Evolutionary conservation across 805 yeast species (phyloP), one percentile per base, ranked within the genome.

Genomic region (Starmerella vitae): DNA sequence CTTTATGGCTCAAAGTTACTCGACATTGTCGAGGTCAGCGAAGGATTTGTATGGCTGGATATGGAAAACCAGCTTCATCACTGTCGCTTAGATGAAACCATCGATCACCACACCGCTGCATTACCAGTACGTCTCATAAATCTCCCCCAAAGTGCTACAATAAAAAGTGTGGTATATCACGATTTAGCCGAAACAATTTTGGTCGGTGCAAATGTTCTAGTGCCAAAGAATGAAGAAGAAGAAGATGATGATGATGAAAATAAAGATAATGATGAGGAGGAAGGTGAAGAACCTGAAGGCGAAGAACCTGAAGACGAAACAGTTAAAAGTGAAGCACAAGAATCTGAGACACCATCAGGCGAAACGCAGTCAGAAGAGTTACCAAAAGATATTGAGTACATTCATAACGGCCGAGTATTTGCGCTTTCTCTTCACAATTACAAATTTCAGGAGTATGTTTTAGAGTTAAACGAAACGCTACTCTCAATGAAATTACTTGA

Each of bases 41-140:
- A 22, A 12, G 29, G 24, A 18, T 33, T 44, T 18, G 43, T 27
- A 10, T 41, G 43, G 43, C 45, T 42, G 18, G 48, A 44, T 19
- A 32, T 27, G 15, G 14, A 20, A 20, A 32, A 35, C 14, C 14
- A 20, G 10, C 21, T 44, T 9, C 43, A 44, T 24, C 31, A 42
- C 24, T 14, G 38, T 15, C 27, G 20, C 8, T 8, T 38, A 2
- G 43, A 38, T 22, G 4, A 17, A 3, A 14, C 21, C 17, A 20
- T 39, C 8, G 44, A 42, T 20, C n/a, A 25, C 13, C 22, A 20
- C 19, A 33, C 46, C 7, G 15, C 24, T 21, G 13, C 27, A 10
- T 27, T 45, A n/a, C 46, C 48, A 2, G 13, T 34, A 7, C 38
- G 41, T 15, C 20, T 12, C 14, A 22, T 40, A 3, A 7, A 15